These are phyloP conservation scores for Aspergillus melleus DNA, from an alignment of 2,329 filamentous ascomycete species.

Conservation along the genomic window DNA sequence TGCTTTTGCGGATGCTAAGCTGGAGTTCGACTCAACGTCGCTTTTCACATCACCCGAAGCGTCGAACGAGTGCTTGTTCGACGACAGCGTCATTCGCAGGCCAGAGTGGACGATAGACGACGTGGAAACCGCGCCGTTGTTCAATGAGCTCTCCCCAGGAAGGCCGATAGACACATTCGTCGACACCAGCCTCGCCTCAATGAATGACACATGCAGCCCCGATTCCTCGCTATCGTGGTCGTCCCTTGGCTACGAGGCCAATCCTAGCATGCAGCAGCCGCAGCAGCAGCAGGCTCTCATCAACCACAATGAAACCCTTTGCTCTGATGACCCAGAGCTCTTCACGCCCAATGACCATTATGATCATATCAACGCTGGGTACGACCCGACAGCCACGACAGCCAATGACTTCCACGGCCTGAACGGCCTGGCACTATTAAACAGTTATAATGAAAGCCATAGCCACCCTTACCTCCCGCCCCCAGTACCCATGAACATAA, in stretches of 20 bases:
- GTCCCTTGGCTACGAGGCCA: not conserved
- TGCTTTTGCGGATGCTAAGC: slow-evolving; percentile 7
- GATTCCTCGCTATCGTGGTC: slow-evolving; percentile 11
- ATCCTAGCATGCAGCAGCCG: slow-evolving; percentile 6
- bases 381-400: not conserved
- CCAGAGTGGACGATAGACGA: slow-evolving; percentile 7
- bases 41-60: not conserved
- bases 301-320: not conserved
- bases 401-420: slow-evolving; percentile 6
- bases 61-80: slow-evolving; percentile 1
- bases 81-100: not conserved
- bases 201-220: not conserved
- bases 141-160: slow-evolving; percentile 5
- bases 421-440: no score
- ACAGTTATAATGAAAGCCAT: not conserved
- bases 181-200: slow-evolving; percentile 3
- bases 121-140: not conserved
- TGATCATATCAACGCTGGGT: not conserved
- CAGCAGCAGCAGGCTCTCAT: not conserved
- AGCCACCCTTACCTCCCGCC: slow-evolving; percentile 2
- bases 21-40: slow-evolving; percentile 11
- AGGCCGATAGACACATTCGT: slow-evolving; percentile 1
- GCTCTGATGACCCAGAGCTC: slow-evolving; percentile 1
- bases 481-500: no score
- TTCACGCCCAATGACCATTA: not conserved